These are phyloP conservation scores for Exophiala dermatitidis DNA, from an alignment of 2,329 filamentous ascomycete genomes.

Conservation along the genomic window DNA sequence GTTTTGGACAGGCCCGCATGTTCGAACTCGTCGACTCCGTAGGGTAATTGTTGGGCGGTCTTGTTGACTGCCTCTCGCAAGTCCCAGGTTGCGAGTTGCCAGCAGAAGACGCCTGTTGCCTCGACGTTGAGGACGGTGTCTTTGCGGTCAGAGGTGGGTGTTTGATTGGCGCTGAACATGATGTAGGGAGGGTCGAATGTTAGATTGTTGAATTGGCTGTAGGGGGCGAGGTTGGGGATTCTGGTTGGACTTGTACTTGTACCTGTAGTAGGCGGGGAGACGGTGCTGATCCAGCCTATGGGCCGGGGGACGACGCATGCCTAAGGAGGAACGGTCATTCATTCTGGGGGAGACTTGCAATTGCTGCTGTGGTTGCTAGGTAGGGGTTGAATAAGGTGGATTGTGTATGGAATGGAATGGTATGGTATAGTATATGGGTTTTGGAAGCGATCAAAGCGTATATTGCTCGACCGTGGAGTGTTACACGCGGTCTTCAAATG, in stretches of 20 bases:
- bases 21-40: slow-evolving; percentile 50
- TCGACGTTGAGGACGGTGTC: slow-evolving; percentile 54
- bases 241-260: slow-evolving; percentile 3
- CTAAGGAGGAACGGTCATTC: background rate
- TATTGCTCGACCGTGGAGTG: no score
- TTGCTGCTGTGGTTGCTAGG: background rate
- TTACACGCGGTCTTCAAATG: no score
- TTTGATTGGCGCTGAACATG: slow-evolving; percentile 56
- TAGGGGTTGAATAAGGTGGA: no score
- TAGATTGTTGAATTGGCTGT: slow-evolving; percentile 57
- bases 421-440: no score
- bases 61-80: slow-evolving; percentile 51
- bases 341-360: background rate
- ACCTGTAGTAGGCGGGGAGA: slow-evolving; percentile 17
- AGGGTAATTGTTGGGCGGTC: slow-evolving; percentile 45
- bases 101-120: slow-evolving; percentile 50
- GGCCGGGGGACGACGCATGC: slow-evolving; percentile 53
- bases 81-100: slow-evolving; percentile 53
- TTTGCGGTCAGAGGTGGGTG: slow-evolving; percentile 41
- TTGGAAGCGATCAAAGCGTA: no score
- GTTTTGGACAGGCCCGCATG: slow-evolving; percentile 46
- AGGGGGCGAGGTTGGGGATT: slow-evolving; percentile 52
- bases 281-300: slow-evolving; percentile 57
- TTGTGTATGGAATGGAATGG: no score
- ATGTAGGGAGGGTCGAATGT: slow-evolving; percentile 58